Percentiles rank a stretch among this genome's conserved stretches.
Conservation (phyloP, 495 filamentous ascomycete genomes). For the Monascus purpureus region DNA sequence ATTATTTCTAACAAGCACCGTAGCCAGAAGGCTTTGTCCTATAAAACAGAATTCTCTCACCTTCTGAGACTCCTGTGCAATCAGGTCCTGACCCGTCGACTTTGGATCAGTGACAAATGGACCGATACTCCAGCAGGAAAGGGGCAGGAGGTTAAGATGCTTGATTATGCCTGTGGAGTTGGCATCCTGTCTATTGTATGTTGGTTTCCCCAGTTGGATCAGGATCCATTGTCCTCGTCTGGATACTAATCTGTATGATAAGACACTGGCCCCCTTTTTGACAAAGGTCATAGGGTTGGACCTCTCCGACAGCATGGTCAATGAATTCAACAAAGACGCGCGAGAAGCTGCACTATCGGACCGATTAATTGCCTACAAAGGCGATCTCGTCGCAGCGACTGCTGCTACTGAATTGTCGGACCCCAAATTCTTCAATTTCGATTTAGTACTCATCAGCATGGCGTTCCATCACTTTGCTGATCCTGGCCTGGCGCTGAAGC, state of each 20-base stretch:
- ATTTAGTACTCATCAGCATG: constrained; percentile 48
- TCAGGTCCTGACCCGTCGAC: constrained; percentile 31
- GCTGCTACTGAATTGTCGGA: constrained; percentile 24
- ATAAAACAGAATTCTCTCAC: constrained; percentile 29
- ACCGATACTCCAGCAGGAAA: constrained; percentile 22
- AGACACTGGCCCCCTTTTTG: constrained; percentile 47
- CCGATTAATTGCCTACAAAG: constrained; percentile 43
- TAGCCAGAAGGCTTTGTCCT: constrained; percentile 31
- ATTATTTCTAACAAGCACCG: constrained; percentile 5
- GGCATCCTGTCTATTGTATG: constrained; percentile 45
- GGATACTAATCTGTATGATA: neutral
- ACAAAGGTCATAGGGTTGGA: constrained; percentile 51
- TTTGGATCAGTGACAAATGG: constrained; percentile 52
- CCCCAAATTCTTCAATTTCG: constrained; percentile 43
- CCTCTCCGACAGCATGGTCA: constrained; percentile 52
- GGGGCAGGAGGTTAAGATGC: constrained; percentile 37
- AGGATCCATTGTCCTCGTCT: neutral
- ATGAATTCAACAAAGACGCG: constrained; percentile 37
- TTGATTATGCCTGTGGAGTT: constrained; percentile 70
- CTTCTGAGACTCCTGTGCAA: constrained; percentile 16
- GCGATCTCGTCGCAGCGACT: constrained; percentile 37
- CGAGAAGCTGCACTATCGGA: constrained; percentile 25
- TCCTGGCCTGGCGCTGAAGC: constrained; percentile 37
- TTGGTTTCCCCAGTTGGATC: neutral
- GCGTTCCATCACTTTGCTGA: constrained; percentile 64